Evolutionary conservation across 768 basidiomycete genomes (phyloP), one percentile per base, ranked within the genome.

Genomic region (Gelatoporia subvermispora): DNA sequence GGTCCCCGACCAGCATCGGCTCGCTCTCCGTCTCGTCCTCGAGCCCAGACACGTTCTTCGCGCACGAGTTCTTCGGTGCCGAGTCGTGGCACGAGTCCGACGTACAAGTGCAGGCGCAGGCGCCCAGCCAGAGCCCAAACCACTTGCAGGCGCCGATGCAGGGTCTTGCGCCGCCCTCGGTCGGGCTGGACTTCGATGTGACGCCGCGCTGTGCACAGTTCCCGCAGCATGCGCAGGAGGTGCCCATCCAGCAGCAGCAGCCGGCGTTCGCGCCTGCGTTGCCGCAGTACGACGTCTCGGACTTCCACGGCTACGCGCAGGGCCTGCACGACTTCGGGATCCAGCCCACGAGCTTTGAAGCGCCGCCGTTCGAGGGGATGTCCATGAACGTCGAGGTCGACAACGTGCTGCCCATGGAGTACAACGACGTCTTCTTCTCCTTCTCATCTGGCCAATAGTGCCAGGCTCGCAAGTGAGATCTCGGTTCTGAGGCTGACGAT

Each of bases 1-100:
- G 74, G 74, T 69, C 72, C 48, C 66, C 62, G 21, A 60, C 69
- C 16, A 39, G 43, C 3, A 4, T 25, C 10, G 28, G 43, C 16
- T 28, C 31, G 2, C 40, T 43, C 31, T 51, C 51, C 21, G 23
- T 31, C 7, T 44, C 50, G 22, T 24, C 39, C 22, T 39, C 43
- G 28, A 41, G 18, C 52, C 13, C 50, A 16, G n/a, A 17, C 45
- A 24, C 41, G 47, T 13, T 21, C 28, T 21, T 13, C 20, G 15
- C 15, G 31, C 45, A 38, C 15, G 20, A 20, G 39, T 43, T 17
- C 20, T 35, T 17, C 18, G 34, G 13, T 21, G 22, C 9, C n/a
- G 3, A 3, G 18, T 13, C 17, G 8, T 2, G 8, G 34, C 22
- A 10, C 37, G 18, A 15, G 36, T 22, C 22, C 9, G 31, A 41